A percentile compares a stretch with the other conserved stretches of the same genome.
phyloP scores from a whole-genome alignment of 441 rosid species.

The Macaranga tanarius region DNA sequence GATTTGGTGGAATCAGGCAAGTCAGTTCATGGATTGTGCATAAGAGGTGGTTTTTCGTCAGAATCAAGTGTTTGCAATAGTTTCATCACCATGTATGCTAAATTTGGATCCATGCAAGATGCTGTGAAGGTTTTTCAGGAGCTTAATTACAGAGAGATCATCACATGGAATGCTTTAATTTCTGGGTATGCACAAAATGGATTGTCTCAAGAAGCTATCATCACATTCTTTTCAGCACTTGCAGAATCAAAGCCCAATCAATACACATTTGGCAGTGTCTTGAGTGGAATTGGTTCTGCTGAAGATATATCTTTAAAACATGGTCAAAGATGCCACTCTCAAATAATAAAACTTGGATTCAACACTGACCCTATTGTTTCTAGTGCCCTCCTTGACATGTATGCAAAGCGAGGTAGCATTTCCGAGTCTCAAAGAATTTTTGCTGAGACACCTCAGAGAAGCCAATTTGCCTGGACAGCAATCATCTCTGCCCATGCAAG shows the following conservation, averaged over 20 bases:
- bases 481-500: slow-evolving; percentile 80
- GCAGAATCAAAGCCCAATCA: slow-evolving; percentile 56
- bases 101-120: slow-evolving; percentile 54
- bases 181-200: slow-evolving; percentile 78
- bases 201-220: slow-evolving; percentile 53
- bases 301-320: slow-evolving; percentile 69
- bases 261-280: slow-evolving; percentile 84
- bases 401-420: slow-evolving; percentile 87
- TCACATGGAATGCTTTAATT: slow-evolving; percentile 83
- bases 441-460: slow-evolving; percentile 46
- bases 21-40: slow-evolving; percentile 59
- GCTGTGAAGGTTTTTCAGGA: slow-evolving; percentile 66
- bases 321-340: slow-evolving; percentile 74
- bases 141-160: slow-evolving; percentile 48
- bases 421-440: slow-evolving; percentile 64
- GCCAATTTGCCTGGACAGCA: slow-evolving; percentile 76
- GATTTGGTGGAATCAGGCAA: slow-evolving; percentile 51
- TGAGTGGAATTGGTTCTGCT: slow-evolving; percentile 75
- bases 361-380: slow-evolving; percentile 58
- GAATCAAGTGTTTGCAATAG: slow-evolving; percentile 61
- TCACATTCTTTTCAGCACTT: slow-evolving; percentile 40
- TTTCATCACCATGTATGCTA: slow-evolving; percentile 82
- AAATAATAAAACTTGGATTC: slow-evolving; percentile 59
- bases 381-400: slow-evolving; percentile 86
- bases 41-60: slow-evolving; percentile 47